Conservation (phyloP, 768 basidiomycete genomes). For the Mycena kentingensis region DNA sequence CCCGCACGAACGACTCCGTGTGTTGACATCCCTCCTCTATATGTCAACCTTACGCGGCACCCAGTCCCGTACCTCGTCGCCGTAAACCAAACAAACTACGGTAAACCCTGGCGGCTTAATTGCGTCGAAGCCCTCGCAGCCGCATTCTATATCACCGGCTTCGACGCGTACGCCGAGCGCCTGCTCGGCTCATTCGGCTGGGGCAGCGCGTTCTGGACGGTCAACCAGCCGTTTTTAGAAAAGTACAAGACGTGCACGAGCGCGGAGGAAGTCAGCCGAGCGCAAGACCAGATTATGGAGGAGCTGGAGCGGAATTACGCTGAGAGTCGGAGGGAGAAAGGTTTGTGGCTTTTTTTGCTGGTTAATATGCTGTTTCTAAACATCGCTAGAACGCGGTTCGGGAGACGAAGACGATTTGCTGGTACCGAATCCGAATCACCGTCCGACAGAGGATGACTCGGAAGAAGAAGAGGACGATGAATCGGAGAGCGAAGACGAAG, state of each 20-base stretch:
- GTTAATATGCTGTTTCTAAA: background rate
- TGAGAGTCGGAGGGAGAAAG: constrained; percentile 54
- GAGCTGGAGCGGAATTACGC: constrained; percentile 67
- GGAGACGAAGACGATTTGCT: constrained; percentile 60
- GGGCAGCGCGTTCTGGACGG: constrained; percentile 84
- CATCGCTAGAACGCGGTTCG: constrained; percentile 27
- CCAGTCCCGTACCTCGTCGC: constrained; percentile 94
- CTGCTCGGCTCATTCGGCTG: constrained; percentile 85
- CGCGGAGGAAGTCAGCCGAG: constrained; percentile 55
- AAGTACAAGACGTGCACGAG: constrained; percentile 74
- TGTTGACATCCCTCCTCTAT: constrained; percentile 32
- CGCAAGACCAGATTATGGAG: constrained; percentile 69
- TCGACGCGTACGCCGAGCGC: constrained; percentile 75
- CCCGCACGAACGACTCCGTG: constrained; percentile 88
- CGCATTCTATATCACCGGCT: constrained; percentile 91
- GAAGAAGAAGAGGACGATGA: constrained; percentile 24
- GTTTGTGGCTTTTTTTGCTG: constrained; percentile 33
- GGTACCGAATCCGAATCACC: constrained; percentile 70
- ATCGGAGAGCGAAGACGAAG: constrained; percentile 6
- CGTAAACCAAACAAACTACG: constrained; percentile 97
- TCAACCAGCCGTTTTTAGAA: constrained; percentile 82
- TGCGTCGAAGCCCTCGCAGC: constrained; percentile 95
- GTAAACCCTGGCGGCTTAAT: constrained; percentile 94
- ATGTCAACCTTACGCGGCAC: background rate
- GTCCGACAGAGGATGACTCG: constrained; percentile 25